Conservation (phyloP, 2,329 filamentous ascomycete genomes). For the Apiospora rasikravindrae region DNA sequence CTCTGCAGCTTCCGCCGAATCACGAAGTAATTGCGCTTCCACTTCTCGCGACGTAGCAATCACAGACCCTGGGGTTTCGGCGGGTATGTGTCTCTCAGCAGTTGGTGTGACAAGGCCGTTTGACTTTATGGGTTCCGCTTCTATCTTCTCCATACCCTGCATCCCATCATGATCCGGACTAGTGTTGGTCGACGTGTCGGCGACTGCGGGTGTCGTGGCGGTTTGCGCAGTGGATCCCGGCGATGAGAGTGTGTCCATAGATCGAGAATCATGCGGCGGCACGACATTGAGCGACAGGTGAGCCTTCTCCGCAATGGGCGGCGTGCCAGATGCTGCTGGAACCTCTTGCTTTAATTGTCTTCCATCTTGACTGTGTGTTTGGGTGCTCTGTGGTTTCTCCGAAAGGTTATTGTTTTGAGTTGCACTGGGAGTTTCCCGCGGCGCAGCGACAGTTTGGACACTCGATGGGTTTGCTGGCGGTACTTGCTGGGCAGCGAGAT, state of each 20-base stretch:
- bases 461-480: neutral
- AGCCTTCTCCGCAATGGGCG: neutral
- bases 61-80: slow-evolving; percentile 24
- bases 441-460: neutral
- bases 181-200: slow-evolving; percentile 73
- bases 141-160: slow-evolving; percentile 57
- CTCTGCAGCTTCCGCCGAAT: slow-evolving; percentile 21
- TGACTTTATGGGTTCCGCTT: slow-evolving; percentile 29
- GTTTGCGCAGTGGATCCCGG: slow-evolving; percentile 74
- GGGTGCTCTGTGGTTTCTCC: neutral
- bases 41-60: slow-evolving; percentile 22
- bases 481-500: neutral
- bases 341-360: neutral
- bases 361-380: slow-evolving; percentile 8
- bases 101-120: slow-evolving; percentile 19
- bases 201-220: slow-evolving; percentile 72
- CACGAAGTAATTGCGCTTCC: slow-evolving; percentile 24
- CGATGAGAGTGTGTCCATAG: slow-evolving; percentile 56
- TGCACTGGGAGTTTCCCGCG: neutral
- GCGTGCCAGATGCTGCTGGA: neutral
- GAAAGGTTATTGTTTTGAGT: neutral
- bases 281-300: slow-evolving; percentile 17
- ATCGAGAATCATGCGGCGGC: slow-evolving; percentile 40
- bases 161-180: slow-evolving; percentile 73
- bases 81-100: neutral